Evolutionary conservation across 257 asterid species (phyloP).

Genomic region (Solanum bukasovii): DNA sequence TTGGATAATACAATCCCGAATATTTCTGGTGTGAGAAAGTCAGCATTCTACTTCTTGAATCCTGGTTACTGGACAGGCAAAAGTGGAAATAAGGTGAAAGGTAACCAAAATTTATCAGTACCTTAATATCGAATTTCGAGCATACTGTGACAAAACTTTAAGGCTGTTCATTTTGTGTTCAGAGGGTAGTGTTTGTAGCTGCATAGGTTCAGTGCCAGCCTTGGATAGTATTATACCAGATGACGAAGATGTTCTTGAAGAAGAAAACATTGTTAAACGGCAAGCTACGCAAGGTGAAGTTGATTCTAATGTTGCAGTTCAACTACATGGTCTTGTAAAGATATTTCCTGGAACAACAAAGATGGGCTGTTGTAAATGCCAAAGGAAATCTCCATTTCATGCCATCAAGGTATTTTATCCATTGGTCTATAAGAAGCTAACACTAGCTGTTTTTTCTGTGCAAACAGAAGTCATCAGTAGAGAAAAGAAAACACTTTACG

Average conservation of each 20-base stretch:
- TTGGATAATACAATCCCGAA: conserved; percentile 78
- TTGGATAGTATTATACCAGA: conserved; percentile 54
- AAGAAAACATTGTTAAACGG: conserved; percentile 68
- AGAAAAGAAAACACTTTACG: neutral
- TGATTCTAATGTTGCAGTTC: conserved; percentile 63
- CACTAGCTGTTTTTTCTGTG: neutral
- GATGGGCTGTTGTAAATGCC: conserved; percentile 61
- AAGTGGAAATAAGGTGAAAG: conserved; percentile 72
- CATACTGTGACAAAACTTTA: neutral
- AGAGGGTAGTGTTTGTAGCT: conserved; percentile 85
- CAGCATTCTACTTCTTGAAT: conserved; percentile 54
- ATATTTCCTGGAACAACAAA: conserved; percentile 58
- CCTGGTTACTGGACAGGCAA: conserved; percentile 96
- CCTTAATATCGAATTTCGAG: neutral
- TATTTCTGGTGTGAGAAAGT: conserved; percentile 80
- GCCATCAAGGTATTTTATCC: conserved; percentile 59
- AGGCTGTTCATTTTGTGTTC: conserved; percentile 6
- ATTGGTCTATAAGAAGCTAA: neutral
- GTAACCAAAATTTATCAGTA: conserved; percentile 21
- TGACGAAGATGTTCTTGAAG: conserved; percentile 85
- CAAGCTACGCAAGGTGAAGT: conserved; percentile 47
- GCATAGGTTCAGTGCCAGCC: conserved; percentile 42
- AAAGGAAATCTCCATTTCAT: conserved; percentile 73
- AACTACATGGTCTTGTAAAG: conserved; percentile 71
- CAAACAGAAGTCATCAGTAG: neutral